These are phyloP conservation scores for Dichotomocladium elegans DNA, from an alignment of 371 early-diverging fungal species.

Conservation along the genomic window DNA sequence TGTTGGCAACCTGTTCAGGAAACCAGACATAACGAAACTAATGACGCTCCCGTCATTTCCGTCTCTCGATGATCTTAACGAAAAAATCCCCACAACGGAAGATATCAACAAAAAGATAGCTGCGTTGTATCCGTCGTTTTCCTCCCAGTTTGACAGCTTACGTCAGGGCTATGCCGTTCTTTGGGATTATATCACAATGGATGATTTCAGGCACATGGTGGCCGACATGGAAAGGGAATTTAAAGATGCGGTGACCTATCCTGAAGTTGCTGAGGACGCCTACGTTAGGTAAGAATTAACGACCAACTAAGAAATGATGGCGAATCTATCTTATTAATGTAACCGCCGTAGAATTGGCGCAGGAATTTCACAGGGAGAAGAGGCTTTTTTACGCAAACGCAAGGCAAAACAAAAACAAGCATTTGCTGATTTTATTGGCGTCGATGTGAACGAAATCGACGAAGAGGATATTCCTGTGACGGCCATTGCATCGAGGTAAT, in stretches of 20 bases:
- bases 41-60: background rate
- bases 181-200: conserved; percentile 32
- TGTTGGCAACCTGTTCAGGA: background rate
- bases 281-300: conserved; percentile 13
- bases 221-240: conserved; percentile 22
- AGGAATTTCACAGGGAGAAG: conserved; percentile 42
- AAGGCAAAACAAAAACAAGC: conserved; percentile 43
- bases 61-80: too few relatives aligned
- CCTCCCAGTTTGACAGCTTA: conserved; percentile 20
- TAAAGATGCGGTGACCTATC: conserved; percentile 13
- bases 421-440: conserved; percentile 71
- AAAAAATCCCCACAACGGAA: conserved; percentile 3
- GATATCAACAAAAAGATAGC: conserved; percentile 17
- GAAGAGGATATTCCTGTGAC: conserved; percentile 62
- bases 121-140: conserved; percentile 20
- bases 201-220: conserved; percentile 28
- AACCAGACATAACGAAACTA: background rate
- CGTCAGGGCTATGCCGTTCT: conserved; percentile 24
- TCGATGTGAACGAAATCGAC: conserved; percentile 50
- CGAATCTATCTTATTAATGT: background rate
- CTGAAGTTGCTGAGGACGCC: conserved; percentile 33
- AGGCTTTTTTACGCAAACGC: conserved; percentile 42
- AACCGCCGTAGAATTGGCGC: conserved; percentile 24
- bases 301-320: background rate
- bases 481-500: conserved; percentile 61